Base-by-base conservation (phyloP, 2,329 filamentous ascomycete genomes). In the Mariannaea elegans region DNA sequence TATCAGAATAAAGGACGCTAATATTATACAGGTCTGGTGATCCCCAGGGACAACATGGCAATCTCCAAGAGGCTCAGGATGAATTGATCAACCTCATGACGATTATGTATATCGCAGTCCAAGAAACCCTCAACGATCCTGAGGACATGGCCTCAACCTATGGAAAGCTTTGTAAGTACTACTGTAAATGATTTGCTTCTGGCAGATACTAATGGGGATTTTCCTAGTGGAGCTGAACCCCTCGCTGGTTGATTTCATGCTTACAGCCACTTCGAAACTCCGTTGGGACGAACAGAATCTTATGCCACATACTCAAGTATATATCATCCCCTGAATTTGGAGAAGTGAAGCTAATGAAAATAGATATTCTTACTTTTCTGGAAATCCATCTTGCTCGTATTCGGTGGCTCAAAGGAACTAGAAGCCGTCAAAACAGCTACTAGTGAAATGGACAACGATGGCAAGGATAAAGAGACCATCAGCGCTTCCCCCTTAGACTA, bases 401-500 rank as follows among this genome's bases (percentile, higher is more conserved):
- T 98, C 73, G 95, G 95, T 23, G 92, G 93, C 38, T 88, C 88
- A 34, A 76, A 86, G 52, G 89, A 93, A 64, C 84, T 97, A 16
- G 85, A 89, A 27, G 83, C 87, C 57, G 85, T 92, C 31, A 98
- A 97, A 75, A 81, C 82, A 62, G 88, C 87, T 3, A 87, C 94
- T 29, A 84, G 84, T 51, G 88, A 93, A 65, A 80, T 83, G 24
- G 80, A 72, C 1, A 74, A 84, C 21, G 83, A 85, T 34, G 84
- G 84, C 60, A 88, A 88, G 67, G 86, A 87, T 49, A 90, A 91
- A 66, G 89, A 89, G n/a, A 82, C 91, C 42, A 94, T 99, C 61
- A 97, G 92, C 1, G 94, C 95, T 4, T 97, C 94, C 2, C 95
- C 95, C 4, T 80, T 99, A 10, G 95, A 99, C 72, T 99, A 99